Conservation (phyloP, 2,329 filamentous ascomycete species). For the Colletotrichum aenigma region DNA sequence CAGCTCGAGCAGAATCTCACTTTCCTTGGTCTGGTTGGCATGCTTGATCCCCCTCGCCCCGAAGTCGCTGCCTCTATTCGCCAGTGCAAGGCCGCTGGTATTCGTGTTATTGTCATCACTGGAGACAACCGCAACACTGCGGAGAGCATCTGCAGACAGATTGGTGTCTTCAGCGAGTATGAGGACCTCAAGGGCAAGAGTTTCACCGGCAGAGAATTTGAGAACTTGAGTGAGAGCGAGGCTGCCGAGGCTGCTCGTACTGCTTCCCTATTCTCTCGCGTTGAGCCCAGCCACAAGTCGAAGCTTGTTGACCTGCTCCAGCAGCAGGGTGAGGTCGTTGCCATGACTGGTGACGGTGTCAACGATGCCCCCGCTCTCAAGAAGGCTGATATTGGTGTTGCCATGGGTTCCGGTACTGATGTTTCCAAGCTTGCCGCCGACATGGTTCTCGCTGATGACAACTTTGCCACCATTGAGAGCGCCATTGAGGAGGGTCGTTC, state of each 20-base stretch:
- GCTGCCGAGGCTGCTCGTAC: constrained; percentile 83
- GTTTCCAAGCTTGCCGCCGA: constrained; percentile 96
- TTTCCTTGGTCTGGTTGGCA: constrained; percentile 88
- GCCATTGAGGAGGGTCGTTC: constrained; percentile 96
- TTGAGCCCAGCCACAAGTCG: constrained; percentile 96
- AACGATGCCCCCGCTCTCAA: constrained; percentile 98
- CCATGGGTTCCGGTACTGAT: constrained; percentile 97
- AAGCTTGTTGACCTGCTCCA: constrained; percentile 96
- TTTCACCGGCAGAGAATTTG: constrained; percentile 94
- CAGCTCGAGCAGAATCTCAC: constrained; percentile 94
- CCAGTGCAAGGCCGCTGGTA: constrained; percentile 91
- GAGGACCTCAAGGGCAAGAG: constrained; percentile 92
- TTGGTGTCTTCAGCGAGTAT: constrained; percentile 83
- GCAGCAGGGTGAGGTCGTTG: constrained; percentile 90
- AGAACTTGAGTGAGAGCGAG: constrained; percentile 77
- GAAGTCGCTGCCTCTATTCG: constrained; percentile 87
- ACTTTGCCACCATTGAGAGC: constrained; percentile 96
- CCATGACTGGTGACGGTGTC: constrained; percentile 98
- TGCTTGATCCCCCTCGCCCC: constrained; percentile 94
- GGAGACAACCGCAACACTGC: constrained; percentile 98
- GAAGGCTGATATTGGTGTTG: constrained; percentile 98
- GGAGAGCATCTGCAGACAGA: constrained; percentile 96
- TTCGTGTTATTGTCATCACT: constrained; percentile 96
- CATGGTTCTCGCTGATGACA: constrained; percentile 98
- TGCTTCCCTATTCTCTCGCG: constrained; percentile 93